A percentile compares a stretch with the other conserved stretches of the same genome.
phyloP scores from a whole-genome alignment of 1,139 yeast species.

The Diutina pseudorugosa region DNA sequence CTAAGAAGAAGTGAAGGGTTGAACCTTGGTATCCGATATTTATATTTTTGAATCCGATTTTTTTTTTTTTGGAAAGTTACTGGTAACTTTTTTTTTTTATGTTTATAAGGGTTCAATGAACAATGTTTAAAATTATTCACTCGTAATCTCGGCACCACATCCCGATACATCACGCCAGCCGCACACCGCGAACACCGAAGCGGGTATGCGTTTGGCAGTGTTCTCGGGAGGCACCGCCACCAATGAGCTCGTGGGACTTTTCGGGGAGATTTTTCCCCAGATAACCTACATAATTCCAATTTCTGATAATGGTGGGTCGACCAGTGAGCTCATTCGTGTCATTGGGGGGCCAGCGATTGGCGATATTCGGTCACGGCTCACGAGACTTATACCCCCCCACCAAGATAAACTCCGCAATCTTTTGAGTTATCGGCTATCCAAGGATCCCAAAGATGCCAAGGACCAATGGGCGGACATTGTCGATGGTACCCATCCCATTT shows the following conservation, averaged over 20 bases:
- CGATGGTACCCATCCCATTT: constrained; percentile 64
- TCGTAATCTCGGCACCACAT: not conserved
- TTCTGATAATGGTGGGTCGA: constrained; percentile 91
- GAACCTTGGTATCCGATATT: too few relatives aligned
- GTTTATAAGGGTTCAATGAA: not conserved
- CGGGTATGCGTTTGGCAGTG: constrained; percentile 25
- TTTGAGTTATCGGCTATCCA: constrained; percentile 50
- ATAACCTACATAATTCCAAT: constrained; percentile 69
- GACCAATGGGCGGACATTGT: constrained; percentile 67
- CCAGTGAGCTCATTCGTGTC: constrained; percentile 80
- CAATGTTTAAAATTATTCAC: not conserved
- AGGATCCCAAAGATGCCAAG: constrained; percentile 42
- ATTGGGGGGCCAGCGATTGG: constrained; percentile 96
- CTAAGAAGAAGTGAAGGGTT: not conserved
- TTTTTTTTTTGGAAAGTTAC: not conserved
- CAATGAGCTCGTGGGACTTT: constrained; percentile 44
- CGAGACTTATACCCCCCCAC: constrained; percentile 49
- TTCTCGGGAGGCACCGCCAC: constrained; percentile 74
- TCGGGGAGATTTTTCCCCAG: constrained; percentile 24
- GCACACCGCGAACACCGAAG: not conserved
- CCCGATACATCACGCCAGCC: not conserved
- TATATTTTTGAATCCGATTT: not conserved
- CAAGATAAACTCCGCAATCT: constrained; percentile 33
- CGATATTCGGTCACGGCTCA: constrained; percentile 73
- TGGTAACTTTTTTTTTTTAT: not conserved